phyloP scores from a whole-genome alignment of 169 alveolate species.

The Plasmodium billcollinsi region DNA sequence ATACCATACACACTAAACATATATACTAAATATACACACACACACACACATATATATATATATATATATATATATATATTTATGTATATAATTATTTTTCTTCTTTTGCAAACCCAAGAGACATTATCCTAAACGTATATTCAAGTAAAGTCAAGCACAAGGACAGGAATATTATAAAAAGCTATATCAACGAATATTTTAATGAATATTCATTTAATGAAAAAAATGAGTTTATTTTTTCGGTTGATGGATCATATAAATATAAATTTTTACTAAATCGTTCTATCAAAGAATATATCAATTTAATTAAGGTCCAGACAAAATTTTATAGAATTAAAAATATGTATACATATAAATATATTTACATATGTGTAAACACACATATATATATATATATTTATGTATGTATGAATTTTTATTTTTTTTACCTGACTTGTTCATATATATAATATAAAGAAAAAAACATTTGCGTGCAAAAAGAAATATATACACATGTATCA shows the following conservation, averaged over 20 bases:
- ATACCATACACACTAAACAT: no score
- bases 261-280: constrained; percentile 56
- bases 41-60: neutral
- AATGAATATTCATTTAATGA: constrained; percentile 72
- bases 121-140: constrained; percentile 59
- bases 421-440: no score
- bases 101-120: constrained; percentile 8
- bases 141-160: constrained; percentile 23
- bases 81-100: neutral
- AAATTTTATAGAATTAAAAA: neutral
- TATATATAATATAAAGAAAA: no score
- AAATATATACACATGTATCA: no score
- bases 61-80: neutral
- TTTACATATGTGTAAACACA: neutral
- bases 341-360: neutral
- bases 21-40: neutral
- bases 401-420: no score
- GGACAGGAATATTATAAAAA: constrained; percentile 62
- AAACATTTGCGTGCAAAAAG: no score
- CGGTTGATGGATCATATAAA: constrained; percentile 27
- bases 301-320: constrained; percentile 33
- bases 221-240: constrained; percentile 57
- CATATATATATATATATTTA: no score
- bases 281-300: constrained; percentile 55
- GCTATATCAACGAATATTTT: constrained; percentile 66